Evolutionary conservation across 1,284 basidiomycete genomes (phyloP).

Genomic region (Fomes fomentarius): DNA sequence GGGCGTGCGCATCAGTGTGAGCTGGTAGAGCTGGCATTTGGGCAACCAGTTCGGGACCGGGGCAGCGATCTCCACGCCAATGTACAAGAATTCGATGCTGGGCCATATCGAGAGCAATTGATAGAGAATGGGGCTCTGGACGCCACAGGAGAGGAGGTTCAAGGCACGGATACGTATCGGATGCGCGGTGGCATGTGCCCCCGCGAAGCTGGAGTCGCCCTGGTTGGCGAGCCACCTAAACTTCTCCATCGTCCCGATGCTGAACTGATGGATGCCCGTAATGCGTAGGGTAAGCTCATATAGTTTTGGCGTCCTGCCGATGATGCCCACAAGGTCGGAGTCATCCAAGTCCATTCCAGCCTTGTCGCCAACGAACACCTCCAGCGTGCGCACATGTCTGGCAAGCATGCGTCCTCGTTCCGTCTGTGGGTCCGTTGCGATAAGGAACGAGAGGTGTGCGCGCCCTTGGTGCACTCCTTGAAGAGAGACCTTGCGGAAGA

Average conservation of each 20-base stretch:
- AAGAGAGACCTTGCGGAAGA: conserved; percentile 38
- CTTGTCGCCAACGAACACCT: conserved; percentile 21
- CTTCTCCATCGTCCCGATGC: conserved; percentile 28
- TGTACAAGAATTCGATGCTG: conserved; percentile 40
- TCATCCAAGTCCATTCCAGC: conserved; percentile 8
- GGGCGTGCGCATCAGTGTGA: conserved; percentile 41
- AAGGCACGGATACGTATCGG: conserved; percentile 40
- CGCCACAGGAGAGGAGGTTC: conserved; percentile 38
- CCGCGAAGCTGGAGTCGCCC: neutral
- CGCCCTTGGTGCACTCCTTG: neutral
- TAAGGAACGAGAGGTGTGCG: conserved; percentile 10
- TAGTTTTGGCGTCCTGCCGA: conserved; percentile 38
- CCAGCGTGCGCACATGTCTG: conserved; percentile 24
- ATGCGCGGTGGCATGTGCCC: neutral
- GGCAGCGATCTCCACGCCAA: conserved; percentile 44
- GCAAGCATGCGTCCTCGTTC: conserved; percentile 21
- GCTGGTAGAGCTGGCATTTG: conserved; percentile 41
- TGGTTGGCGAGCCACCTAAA: conserved; percentile 19
- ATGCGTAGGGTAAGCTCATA: conserved; percentile 42
- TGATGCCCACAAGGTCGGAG: conserved; percentile 29
- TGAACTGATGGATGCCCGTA: conserved; percentile 36
- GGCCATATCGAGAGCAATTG: conserved; percentile 46
- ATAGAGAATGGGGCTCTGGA: conserved; percentile 49
- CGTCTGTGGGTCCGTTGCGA: conserved; percentile 10
- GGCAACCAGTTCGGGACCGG: conserved; percentile 31